A percentile compares a stretch with the other conserved stretches of the same genome.
Evolutionary conservation across 768 basidiomycete species (phyloP).

Genomic region (Agrocybe pediades): DNA sequence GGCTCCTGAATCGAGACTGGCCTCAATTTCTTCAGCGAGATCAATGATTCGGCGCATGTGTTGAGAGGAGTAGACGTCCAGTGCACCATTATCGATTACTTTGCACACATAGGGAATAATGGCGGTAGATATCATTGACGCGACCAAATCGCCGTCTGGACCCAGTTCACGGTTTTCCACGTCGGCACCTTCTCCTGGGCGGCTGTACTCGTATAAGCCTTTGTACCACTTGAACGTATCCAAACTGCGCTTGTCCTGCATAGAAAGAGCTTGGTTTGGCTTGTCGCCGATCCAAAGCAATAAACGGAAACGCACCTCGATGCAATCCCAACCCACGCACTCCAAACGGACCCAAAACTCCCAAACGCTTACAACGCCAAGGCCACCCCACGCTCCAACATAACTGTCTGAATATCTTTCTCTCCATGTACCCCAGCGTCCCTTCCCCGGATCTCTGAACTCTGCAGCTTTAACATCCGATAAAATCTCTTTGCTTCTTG

Average conservation of each 20-base stretch:
- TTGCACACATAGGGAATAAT: constrained; percentile 76
- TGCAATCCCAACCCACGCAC: constrained; percentile 84
- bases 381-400: constrained; percentile 87
- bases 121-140: constrained; percentile 85
- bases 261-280: neutral
- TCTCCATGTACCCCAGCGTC: constrained; percentile 72
- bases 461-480: constrained; percentile 84
- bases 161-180: constrained; percentile 64
- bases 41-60: constrained; percentile 68
- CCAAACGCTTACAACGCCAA: constrained; percentile 88
- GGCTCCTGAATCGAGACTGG: constrained; percentile 64
- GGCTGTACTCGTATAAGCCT: constrained; percentile 77
- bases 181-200: constrained; percentile 39
- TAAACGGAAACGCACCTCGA: constrained; percentile 53
- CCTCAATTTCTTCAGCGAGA: constrained; percentile 79
- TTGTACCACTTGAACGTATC: constrained; percentile 87
- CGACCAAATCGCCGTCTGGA: constrained; percentile 84
- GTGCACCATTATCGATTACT: constrained; percentile 73
- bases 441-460: constrained; percentile 78
- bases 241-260: constrained; percentile 54
- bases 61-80: constrained; percentile 77
- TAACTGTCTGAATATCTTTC: constrained; percentile 80
- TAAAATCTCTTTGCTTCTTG: constrained; percentile 59
- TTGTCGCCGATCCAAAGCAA: neutral
- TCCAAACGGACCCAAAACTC: constrained; percentile 94